Evolutionary conservation across 192 early-diverging fungal species (phyloP).

Genomic region (Entomortierella parvispora): DNA sequence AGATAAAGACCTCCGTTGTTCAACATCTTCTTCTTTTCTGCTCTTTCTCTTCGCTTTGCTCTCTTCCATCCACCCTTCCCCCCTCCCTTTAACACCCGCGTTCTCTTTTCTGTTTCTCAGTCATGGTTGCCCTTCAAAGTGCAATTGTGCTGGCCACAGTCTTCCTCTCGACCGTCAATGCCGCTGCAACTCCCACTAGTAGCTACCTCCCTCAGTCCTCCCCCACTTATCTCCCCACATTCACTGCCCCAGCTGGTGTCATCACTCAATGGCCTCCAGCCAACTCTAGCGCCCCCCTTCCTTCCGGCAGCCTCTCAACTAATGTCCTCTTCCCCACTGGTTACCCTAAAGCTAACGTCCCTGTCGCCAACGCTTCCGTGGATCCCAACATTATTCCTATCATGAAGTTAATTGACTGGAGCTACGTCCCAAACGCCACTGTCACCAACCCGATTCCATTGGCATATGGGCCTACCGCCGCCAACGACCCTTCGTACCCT

Average conservation of each 20-base stretch:
- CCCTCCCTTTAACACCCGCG: no score
- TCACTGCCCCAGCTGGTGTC: constrained; percentile 24
- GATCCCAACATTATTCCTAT: constrained; percentile 32
- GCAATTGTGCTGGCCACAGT: not conserved
- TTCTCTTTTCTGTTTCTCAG: no score
- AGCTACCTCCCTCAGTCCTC: constrained; percentile 23
- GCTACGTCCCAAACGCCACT: constrained; percentile 27
- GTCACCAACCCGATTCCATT: constrained; percentile 9
- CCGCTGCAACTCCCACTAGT: constrained; percentile 4
- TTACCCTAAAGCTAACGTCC: constrained; percentile 30
- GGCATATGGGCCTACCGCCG: constrained; percentile 14
- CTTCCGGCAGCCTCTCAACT: constrained; percentile 33
- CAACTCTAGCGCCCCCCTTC: constrained; percentile 14
- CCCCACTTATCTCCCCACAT: constrained; percentile 34
- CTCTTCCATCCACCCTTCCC: no score
- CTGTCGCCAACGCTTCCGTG: constrained; percentile 25
- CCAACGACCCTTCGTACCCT: no score
- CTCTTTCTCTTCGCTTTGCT: no score
- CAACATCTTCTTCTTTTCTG: no score
- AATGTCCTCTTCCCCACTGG: constrained; percentile 2
- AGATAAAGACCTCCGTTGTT: no score
- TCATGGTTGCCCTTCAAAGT: no score
- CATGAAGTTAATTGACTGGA: constrained; percentile 51
- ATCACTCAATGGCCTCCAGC: constrained; percentile 21
- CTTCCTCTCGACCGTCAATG: not conserved